These are phyloP conservation scores for Blakeslea trispora DNA, from an alignment of 371 early-diverging fungal species.

Conservation along the genomic window DNA sequence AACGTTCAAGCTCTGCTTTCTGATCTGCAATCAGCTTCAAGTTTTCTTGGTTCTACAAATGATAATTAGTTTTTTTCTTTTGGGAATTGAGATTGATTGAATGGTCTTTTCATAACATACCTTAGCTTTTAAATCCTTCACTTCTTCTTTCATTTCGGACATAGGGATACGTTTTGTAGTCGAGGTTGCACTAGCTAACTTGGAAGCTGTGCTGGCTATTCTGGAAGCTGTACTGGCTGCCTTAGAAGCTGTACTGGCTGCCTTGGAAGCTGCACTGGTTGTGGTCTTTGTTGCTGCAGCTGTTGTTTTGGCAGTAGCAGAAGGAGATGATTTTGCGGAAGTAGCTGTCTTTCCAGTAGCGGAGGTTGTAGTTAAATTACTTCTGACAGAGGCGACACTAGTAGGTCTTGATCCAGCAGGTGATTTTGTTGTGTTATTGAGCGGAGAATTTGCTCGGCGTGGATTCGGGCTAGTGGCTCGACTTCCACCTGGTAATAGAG, in stretches of 20 bases:
- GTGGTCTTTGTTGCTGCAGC: background rate
- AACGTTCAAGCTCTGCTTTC: constrained; percentile 33
- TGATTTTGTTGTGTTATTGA: constrained; percentile 6
- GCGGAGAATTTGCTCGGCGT: constrained; percentile 7
- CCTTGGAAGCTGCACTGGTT: constrained; percentile 4
- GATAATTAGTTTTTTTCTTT: too few relatives aligned
- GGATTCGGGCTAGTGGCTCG: constrained; percentile 2
- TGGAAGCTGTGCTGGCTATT: too few relatives aligned
- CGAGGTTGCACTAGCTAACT: too few relatives aligned
- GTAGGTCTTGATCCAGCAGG: constrained; percentile 11
- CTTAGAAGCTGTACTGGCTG: constrained; percentile 7
- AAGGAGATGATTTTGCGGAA: too few relatives aligned
- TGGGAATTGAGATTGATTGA: too few relatives aligned
- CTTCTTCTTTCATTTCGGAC: constrained; percentile 33
- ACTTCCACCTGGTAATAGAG: constrained; percentile 12
- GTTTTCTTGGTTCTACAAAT: constrained; percentile 42
- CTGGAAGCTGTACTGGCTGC: too few relatives aligned
- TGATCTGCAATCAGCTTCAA: constrained; percentile 48
- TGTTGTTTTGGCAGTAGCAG: constrained; percentile 2
- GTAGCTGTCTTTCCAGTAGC: background rate
- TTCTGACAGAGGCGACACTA: constrained; percentile 17
- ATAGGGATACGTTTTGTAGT: constrained; percentile 20
- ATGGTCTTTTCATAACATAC: constrained; percentile 12
- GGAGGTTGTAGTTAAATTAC: background rate
- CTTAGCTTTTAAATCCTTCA: constrained; percentile 31